phyloP scores from a whole-genome alignment of 441 rosid genomes.

The Omphalea diandra region DNA sequence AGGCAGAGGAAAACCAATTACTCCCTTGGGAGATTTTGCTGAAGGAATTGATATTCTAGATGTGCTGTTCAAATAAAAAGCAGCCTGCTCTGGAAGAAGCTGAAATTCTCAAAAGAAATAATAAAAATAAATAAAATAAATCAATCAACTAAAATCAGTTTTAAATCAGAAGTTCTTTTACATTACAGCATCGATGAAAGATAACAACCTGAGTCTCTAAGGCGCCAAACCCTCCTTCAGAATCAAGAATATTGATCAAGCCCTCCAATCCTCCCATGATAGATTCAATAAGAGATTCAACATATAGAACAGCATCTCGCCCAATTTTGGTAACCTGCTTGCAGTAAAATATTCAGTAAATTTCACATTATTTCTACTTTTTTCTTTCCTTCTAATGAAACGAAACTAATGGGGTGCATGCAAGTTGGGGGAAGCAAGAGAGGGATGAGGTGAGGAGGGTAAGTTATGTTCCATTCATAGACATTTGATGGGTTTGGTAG shows the following conservation, averaged over 20 bases:
- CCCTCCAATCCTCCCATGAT: constrained; percentile 99
- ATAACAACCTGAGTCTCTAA: constrained; percentile 83
- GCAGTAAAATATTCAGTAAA: constrained; percentile 25
- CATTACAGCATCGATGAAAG: constrained; percentile 17
- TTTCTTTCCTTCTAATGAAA: neutral
- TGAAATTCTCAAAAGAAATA: constrained; percentile 45
- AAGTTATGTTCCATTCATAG: neutral
- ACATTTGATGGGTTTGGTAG: neutral
- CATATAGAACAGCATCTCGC: constrained; percentile 93
- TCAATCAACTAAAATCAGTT: too few relatives aligned
- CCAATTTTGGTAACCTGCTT: constrained; percentile 91
- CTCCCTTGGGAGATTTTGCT: constrained; percentile 76
- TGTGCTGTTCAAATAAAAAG: constrained; percentile 75
- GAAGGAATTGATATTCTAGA: constrained; percentile 65
- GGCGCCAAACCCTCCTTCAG: constrained; percentile 99
- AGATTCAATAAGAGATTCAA: constrained; percentile 97
- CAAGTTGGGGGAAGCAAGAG: neutral
- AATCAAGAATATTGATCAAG: constrained; percentile 96
- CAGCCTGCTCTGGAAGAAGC: constrained; percentile 99
- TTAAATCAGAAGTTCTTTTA: neutral
- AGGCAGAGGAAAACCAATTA: constrained; percentile 73
- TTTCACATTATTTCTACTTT: neutral
- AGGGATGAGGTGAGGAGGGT: neutral
- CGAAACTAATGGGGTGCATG: neutral
- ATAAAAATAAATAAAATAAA: constrained; percentile 10